Conservation (phyloP, 345 rosid species). For the Trapa bicornis region DNA sequence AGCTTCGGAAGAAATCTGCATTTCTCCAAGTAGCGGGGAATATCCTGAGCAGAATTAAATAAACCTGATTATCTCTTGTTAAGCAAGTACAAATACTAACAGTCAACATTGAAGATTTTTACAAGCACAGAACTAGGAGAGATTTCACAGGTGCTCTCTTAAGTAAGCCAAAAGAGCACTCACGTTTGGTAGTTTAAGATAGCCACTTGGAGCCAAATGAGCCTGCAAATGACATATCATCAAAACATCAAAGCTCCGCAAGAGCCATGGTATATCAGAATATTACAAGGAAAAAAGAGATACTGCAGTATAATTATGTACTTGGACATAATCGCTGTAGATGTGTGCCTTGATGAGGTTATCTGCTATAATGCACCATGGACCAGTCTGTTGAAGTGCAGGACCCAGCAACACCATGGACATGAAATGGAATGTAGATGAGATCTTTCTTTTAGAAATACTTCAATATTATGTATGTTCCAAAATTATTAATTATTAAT, state of each 20-base stretch:
- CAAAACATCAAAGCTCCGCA: not conserved
- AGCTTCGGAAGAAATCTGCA: constrained; percentile 74
- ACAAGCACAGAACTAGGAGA: too few relatives aligned
- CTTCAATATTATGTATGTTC: not conserved
- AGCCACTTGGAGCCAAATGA: constrained; percentile 74
- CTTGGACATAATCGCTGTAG: constrained; percentile 74
- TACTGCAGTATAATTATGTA: constrained; percentile 12
- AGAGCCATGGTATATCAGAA: not conserved
- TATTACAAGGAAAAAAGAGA: not conserved
- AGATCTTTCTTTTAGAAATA: not conserved
- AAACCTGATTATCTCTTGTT: not conserved
- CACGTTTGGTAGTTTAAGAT: constrained; percentile 61
- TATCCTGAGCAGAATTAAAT: constrained; percentile 23
- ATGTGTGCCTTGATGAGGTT: constrained; percentile 47
- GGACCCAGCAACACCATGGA: not conserved
- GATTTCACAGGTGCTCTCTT: too few relatives aligned
- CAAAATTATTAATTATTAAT: not conserved
- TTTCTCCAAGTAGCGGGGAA: constrained; percentile 37
- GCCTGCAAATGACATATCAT: constrained; percentile 29
- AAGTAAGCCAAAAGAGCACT: constrained; percentile 13
- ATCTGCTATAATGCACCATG: constrained; percentile 48
- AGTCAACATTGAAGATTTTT: not conserved
- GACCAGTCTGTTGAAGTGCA: constrained; percentile 44
- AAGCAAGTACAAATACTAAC: not conserved
- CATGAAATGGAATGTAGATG: not conserved